Percentiles rank a stretch among this genome's conserved stretches.
Conservation (phyloP, 1,139 yeast species). For the Hyphopichia burtonii region DNA sequence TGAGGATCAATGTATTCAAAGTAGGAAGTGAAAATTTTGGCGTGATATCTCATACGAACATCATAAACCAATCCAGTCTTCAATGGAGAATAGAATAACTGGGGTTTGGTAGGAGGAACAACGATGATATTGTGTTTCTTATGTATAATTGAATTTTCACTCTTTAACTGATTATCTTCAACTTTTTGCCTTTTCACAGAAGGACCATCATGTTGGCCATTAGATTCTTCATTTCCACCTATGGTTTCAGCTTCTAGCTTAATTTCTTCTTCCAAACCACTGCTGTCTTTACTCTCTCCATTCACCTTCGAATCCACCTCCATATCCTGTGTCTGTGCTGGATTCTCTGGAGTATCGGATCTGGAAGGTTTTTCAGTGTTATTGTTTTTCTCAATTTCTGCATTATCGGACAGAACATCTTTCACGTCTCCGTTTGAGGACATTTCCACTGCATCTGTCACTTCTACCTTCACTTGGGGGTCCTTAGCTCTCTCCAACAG, state of each 20-base stretch:
- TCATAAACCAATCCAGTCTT: slow-evolving; percentile 96
- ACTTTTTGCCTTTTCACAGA: slow-evolving; percentile 1
- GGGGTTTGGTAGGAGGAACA: slow-evolving; percentile 56
- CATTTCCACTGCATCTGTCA: neutral
- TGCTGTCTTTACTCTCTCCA: neutral
- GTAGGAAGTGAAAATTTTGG: slow-evolving; percentile 87
- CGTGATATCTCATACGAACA: slow-evolving; percentile 96
- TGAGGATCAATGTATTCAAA: slow-evolving; percentile 97
- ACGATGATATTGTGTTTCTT: slow-evolving; percentile 33
- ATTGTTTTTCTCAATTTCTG: neutral
- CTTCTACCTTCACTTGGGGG: neutral
- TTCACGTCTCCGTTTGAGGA: neutral
- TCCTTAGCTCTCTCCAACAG: neutral
- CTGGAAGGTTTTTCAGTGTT: neutral
- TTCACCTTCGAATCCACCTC: neutral
- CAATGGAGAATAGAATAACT: slow-evolving; percentile 62
- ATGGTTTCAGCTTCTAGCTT: neutral
- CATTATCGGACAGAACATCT: too few species aligned
- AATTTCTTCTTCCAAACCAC: neutral
- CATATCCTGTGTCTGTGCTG: too few species aligned
- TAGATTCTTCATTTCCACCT: neutral
- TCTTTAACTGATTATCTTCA: neutral
- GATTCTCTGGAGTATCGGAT: neutral
- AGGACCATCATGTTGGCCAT: neutral
- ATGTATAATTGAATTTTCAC: neutral